Conservation (phyloP, 2,329 filamentous ascomycete genomes). For the Torrubiellomyces zombiae region DNA sequence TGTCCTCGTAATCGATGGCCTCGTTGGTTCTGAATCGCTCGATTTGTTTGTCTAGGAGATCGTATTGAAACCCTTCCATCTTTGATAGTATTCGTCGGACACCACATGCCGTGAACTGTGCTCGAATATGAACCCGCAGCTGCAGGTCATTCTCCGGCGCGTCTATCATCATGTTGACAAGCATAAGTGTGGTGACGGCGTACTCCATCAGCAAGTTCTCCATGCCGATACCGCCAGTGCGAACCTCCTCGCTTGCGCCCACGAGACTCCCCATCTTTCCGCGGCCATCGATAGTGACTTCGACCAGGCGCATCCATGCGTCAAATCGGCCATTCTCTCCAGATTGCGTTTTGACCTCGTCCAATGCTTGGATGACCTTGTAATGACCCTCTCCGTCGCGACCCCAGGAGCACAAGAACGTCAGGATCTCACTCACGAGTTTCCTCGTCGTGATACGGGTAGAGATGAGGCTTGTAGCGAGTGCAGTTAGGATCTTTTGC, state of each 20-base stretch:
- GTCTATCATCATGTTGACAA: conserved; percentile 94
- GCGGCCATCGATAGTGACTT: conserved; percentile 89
- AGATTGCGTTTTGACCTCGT: conserved; percentile 73
- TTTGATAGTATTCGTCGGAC: conserved; percentile 88
- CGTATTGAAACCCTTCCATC: conserved; percentile 98
- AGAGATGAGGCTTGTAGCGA: conserved; percentile 75
- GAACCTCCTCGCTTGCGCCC: conserved; percentile 87
- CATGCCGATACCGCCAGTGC: conserved; percentile 93
- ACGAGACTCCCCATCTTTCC: conserved; percentile 98
- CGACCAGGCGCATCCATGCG: conserved; percentile 95
- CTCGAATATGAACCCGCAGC: conserved; percentile 81
- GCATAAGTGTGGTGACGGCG: conserved; percentile 79
- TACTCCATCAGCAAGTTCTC: conserved; percentile 99
- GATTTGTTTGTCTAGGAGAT: conserved; percentile 95
- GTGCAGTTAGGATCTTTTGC: conserved; percentile 74
- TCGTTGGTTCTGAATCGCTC: conserved; percentile 87
- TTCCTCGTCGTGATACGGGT: conserved; percentile 83
- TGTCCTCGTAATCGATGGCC: conserved; percentile 94
- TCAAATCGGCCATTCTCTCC: conserved; percentile 93
- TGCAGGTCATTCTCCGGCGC: conserved; percentile 79
- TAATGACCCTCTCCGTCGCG: conserved; percentile 69
- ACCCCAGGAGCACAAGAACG: conserved; percentile 90
- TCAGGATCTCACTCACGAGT: conserved; percentile 87
- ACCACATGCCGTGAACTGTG: conserved; percentile 89
- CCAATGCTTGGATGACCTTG: conserved; percentile 86